Base-by-base conservation (phyloP, 306 rosid genomes). In the Oxytropis ochrocephala region DNA sequence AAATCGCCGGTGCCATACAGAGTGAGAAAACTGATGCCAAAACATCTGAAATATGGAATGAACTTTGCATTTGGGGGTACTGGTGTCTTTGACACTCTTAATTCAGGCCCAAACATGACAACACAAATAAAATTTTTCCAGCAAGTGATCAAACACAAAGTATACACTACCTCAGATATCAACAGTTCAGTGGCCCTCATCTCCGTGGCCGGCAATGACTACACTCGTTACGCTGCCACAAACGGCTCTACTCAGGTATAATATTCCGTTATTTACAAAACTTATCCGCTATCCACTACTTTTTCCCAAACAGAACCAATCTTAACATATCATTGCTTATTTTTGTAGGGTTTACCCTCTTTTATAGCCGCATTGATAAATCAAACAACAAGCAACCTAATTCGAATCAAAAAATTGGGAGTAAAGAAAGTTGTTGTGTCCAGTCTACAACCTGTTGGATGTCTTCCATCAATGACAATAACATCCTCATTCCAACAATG, bases 41-140 rank as follows among this genome's bases (percentile, higher is more conserved):
- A 75, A 30, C 84, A 82, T 30, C 21, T 85, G 73, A 88, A 83
- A 69, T 33, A 87, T 48, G 99, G 99, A 10, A 83, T 94, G 87
- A 94, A 91, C 79, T 91, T 88, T 58, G 99, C 99, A 0, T 70
- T 82, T 48, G 99, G 99, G 27, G 97, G 99, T 3, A 88, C 88
- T 0, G 99, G 99, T 12, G 92, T 88, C 0, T 94, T 94, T 70
- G 12, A 88, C 5, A 94, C 99, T 2, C 75, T 55, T 27, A 47
- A 50, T 53, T 7, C 21, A 44, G 80, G 67, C 16, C 96, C 99
- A 10, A 94, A 94, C 85, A 88, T 94, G 99, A 87, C 91, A 11
- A 73, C 79, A 6, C 99, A 94, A 78, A 91, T 94, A 8, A 79
- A 87, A 68, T 74, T 74, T 35, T 84, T 91, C 16, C 66, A 80